phyloP scores from a whole-genome alignment of 1,139 yeast species.

The Nadsonia starkeyi-henricii region DNA sequence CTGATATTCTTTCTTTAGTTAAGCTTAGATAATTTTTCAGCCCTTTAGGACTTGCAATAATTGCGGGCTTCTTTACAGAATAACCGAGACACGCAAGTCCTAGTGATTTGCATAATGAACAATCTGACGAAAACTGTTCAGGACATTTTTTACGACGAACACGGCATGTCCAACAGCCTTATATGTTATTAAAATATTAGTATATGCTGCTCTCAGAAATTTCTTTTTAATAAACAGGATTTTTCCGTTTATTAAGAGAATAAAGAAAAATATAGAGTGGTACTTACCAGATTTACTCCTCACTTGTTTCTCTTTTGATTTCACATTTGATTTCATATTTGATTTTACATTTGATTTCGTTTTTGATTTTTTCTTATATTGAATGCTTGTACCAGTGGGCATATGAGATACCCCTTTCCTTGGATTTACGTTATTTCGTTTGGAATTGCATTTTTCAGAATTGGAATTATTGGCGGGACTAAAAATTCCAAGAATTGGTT shows the following conservation, averaged over 20 bases:
- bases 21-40: conserved; percentile 6
- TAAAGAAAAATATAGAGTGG: too few relatives aligned
- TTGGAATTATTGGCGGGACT: too few relatives aligned
- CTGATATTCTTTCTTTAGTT: background rate
- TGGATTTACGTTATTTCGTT: background rate
- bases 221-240: too few relatives aligned
- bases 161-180: conserved; percentile 42
- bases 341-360: conserved; percentile 8
- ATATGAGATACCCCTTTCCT: too few relatives aligned
- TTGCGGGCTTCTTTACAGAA: conserved; percentile 32
- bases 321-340: background rate
- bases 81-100: conserved; percentile 28
- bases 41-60: conserved; percentile 27
- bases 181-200: background rate
- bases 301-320: too few relatives aligned
- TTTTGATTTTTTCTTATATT: too few relatives aligned
- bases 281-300: too few relatives aligned
- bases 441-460: too few relatives aligned
- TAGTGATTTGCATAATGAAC: conserved; percentile 26
- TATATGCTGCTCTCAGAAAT: too few relatives aligned
- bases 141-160: conserved; percentile 28
- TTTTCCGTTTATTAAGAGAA: too few relatives aligned
- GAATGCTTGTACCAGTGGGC: too few relatives aligned
- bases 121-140: conserved; percentile 7
- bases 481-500: too few relatives aligned